Percentiles rank a stretch among this genome's conserved stretches.
These are phyloP conservation scores for Mycena kentingensis DNA, from an alignment of 768 basidiomycete species.

Conservation along the genomic window DNA sequence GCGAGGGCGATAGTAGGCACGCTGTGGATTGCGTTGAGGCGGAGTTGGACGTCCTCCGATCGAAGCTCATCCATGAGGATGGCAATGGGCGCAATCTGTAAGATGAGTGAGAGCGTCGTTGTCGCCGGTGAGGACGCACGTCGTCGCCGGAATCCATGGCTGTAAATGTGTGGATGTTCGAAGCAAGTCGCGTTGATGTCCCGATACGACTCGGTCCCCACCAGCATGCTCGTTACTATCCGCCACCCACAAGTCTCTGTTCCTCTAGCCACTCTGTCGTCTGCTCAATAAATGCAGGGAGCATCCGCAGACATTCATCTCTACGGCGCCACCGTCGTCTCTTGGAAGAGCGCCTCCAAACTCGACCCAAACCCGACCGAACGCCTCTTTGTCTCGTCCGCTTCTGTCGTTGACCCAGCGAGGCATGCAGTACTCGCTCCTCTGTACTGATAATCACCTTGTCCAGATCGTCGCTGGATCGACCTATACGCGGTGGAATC, in stretches of 20 bases:
- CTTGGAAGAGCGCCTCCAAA: slow-evolving; percentile 68
- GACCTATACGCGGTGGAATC: slow-evolving; percentile 54
- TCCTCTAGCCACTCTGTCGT: neutral
- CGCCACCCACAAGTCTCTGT: slow-evolving; percentile 61
- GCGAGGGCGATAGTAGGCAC: slow-evolving; percentile 98
- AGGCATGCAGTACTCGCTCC: slow-evolving; percentile 46
- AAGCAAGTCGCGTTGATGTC: neutral
- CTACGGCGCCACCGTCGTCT: slow-evolving; percentile 86
- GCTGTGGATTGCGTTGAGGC: slow-evolving; percentile 95
- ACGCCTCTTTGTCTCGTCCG: slow-evolving; percentile 79
- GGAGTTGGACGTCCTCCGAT: slow-evolving; percentile 95
- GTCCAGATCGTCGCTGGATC: too few relatives aligned
- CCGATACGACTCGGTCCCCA: neutral
- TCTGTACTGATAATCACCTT: too few relatives aligned
- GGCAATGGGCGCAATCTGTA: slow-evolving; percentile 89
- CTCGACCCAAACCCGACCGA: slow-evolving; percentile 48
- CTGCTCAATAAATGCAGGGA: slow-evolving; percentile 47
- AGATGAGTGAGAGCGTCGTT: slow-evolving; percentile 9
- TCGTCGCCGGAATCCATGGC: slow-evolving; percentile 77
- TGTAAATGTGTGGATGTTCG: slow-evolving; percentile 14
- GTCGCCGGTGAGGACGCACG: slow-evolving; percentile 43
- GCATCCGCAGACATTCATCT: slow-evolving; percentile 63
- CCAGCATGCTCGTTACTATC: slow-evolving; percentile 39
- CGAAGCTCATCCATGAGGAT: slow-evolving; percentile 98
- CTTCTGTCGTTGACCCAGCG: slow-evolving; percentile 77